phyloP scores from a whole-genome alignment of 345 rosid species.

The Syzygium oleosum region DNA sequence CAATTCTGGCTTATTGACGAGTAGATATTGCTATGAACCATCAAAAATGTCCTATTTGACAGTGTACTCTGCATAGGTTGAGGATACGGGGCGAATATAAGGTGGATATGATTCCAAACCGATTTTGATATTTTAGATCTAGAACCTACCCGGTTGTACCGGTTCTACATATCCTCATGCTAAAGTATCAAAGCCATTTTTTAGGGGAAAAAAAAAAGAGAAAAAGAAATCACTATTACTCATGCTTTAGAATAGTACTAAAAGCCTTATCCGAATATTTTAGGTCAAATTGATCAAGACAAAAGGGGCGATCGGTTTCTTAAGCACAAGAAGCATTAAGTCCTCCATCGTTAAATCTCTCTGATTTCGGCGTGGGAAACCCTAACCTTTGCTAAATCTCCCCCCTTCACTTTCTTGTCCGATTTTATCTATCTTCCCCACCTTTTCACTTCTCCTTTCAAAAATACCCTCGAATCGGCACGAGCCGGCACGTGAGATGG shows the following conservation, averaged over 20 bases:
- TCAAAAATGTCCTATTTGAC: not conserved
- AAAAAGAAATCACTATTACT: not conserved
- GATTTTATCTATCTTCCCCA: not conserved
- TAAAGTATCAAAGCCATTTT: not conserved
- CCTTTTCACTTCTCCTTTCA: not conserved
- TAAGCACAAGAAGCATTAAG: not conserved
- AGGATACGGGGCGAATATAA: not conserved
- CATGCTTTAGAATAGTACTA: not conserved
- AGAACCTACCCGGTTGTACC: not conserved
- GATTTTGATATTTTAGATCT: not conserved
- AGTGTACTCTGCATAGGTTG: not conserved
- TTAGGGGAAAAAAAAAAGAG: not conserved
- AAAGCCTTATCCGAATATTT: not conserved
- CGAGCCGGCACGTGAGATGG: not conserved
- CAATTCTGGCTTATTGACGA: not conserved
- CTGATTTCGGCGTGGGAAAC: not conserved
- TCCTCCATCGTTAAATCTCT: not conserved
- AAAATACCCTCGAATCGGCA: not conserved
- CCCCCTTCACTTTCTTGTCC: not conserved
- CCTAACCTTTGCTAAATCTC: not conserved
- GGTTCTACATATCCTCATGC: not conserved
- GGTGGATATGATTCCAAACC: not conserved
- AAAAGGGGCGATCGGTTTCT: not conserved
- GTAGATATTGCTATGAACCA: not conserved
- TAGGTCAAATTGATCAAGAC: not conserved